Percentiles rank a stretch among this genome's conserved stretches.
phyloP scores from a whole-genome alignment of 169 alveolate genomes.

The Plasmodium vinckei region DNA sequence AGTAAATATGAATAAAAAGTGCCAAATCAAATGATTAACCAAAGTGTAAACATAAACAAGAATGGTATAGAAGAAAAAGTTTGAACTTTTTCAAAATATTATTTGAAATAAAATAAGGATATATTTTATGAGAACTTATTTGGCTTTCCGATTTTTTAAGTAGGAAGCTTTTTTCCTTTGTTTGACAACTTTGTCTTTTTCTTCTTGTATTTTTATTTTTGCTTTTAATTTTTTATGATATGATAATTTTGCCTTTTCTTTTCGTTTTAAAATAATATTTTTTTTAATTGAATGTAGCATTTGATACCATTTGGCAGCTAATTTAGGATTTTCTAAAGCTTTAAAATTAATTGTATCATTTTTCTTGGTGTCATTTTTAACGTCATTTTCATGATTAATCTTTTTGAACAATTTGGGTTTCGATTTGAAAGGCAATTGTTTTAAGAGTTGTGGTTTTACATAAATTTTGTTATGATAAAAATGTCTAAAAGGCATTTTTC shows the following conservation, averaged over 20 bases:
- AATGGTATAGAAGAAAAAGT: no score
- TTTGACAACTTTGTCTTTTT: slow-evolving; percentile 19
- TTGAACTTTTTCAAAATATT: no score
- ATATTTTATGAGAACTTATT: no score
- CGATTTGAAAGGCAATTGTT: slow-evolving; percentile 91
- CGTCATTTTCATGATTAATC: background rate
- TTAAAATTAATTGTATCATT: slow-evolving; percentile 78
- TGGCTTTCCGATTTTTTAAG: background rate
- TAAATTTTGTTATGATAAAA: slow-evolving; percentile 83
- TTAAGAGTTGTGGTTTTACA: slow-evolving; percentile 89
- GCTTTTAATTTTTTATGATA: slow-evolving; percentile 52
- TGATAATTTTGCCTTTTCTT: slow-evolving; percentile 30
- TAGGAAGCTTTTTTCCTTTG: slow-evolving; percentile 32
- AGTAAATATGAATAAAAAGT: no score
- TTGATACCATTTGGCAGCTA: slow-evolving; percentile 75
- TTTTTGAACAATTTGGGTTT: slow-evolving; percentile 83
- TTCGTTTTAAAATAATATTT: slow-evolving; percentile 32
- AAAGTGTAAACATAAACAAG: no score
- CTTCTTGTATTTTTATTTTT: slow-evolving; percentile 16
- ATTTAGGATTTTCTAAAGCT: slow-evolving; percentile 84
- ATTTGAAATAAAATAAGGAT: no score
- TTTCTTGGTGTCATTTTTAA: slow-evolving; percentile 58
- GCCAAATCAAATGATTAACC: no score
- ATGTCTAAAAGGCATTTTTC: slow-evolving; percentile 82
- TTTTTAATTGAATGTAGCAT: slow-evolving; percentile 73